Conservation (phyloP, 305 asterid species). For the Fraxinus floribunda region DNA sequence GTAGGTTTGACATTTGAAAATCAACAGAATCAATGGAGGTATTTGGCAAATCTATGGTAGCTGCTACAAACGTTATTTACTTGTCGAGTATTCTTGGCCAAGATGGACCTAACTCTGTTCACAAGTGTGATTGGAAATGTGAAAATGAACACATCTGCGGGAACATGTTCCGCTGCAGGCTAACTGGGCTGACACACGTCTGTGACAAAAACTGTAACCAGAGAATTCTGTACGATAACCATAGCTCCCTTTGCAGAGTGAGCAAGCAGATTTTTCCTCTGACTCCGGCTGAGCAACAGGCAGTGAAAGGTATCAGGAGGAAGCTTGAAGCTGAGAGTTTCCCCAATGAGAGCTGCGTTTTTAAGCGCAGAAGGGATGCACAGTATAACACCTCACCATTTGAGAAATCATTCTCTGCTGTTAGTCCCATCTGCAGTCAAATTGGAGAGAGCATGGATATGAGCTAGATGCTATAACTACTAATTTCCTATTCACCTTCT, state of each 20-base stretch:
- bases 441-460: constrained; percentile 91
- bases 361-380: constrained; percentile 90
- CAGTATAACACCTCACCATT: constrained; percentile 78
- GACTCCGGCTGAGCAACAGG: constrained; percentile 71
- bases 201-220: constrained; percentile 98
- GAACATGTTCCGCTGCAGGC: constrained; percentile 90
- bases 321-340: constrained; percentile 70
- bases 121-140: constrained; percentile 99
- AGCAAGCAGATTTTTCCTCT: constrained; percentile 71
- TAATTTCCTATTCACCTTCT: constrained; percentile 33
- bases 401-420: constrained; percentile 82
- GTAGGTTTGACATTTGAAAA: constrained; percentile 24
- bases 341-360: constrained; percentile 58
- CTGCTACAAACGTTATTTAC: constrained; percentile 79
- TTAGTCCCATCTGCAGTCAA: constrained; percentile 79
- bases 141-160: constrained; percentile 80
- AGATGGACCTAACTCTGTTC: constrained; percentile 88
- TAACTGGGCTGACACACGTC: constrained; percentile 86
- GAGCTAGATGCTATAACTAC: constrained; percentile 55
- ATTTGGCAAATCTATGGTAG: constrained; percentile 81
- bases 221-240: constrained; percentile 85
- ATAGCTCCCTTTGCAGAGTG: constrained; percentile 86
- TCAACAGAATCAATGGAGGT: constrained; percentile 69
- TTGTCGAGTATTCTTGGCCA: constrained; percentile 94
- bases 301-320: constrained; percentile 83